Base-by-base conservation (phyloP, 306 rosid species). In the Sesbania bispinosa region DNA sequence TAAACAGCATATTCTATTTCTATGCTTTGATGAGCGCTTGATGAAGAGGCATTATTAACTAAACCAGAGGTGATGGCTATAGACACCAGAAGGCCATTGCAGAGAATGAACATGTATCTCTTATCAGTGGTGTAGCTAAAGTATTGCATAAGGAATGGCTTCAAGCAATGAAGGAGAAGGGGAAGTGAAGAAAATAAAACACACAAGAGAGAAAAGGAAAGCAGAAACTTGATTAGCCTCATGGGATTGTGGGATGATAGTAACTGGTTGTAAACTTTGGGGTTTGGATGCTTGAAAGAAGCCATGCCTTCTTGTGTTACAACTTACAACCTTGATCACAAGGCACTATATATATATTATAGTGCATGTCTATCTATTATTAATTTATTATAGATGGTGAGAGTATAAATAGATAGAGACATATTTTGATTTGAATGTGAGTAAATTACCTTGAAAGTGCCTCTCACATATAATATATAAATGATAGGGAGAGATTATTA, bases 71-170 rank as follows among this genome's bases (percentile, higher is more conserved):
- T 84, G 24, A 74, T 77, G 55, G 78, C 81, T 36, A 90, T 75
- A 15, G 79, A 70, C 45, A 27, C 82, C 2, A 92, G 52, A 20
- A 92, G 85, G 18, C 89, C 85, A 74, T 92, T 92, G 73, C 88
- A 85, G 41, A 92, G 62, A 52, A 88, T 83, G 75, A 92, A 92
- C 78, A 86, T 75, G 82, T 75, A 82, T 74, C 70, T 83, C 72
- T 89, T 92, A 50, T 52, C 85, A 27, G 80, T 14, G 13, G 46
- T 36, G 76, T 77, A 62, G 74, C 41, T 19, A 59, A 38, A 75
- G 42, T 39, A 64, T 50, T 83, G 80, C 62, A 69, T 53, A 15
- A 84, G 74, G 62, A 55, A 53, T 47, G 83, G 59, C n/a, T 78
- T 71, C 29, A 73, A 58, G 64, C 46, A 75, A 0, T 77, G 75